Evolutionary conservation across 768 basidiomycete species (phyloP), one percentile per base, ranked within the genome.

Genomic region (Amanita polypyramis): DNA sequence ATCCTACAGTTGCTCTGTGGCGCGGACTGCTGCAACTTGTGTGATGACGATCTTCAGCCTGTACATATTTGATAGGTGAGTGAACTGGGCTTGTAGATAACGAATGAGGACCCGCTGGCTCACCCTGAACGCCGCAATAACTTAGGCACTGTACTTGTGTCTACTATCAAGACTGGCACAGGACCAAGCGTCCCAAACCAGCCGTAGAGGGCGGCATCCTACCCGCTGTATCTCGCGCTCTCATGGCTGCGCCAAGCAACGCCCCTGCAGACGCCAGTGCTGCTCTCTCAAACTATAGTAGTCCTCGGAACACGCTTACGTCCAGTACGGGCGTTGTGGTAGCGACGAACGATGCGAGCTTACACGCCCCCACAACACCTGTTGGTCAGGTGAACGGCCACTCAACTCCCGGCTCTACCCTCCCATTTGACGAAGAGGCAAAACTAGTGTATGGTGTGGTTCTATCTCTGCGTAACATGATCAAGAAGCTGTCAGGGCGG

Each of bases 391-490:
- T 68, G 14, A 57, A 63, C 0, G 56, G 62, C 20, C 55, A 68
- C n/a, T 32, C 58, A 27, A 52, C 58, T 20, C 67, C 72, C 3
- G 25, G 25, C 8, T 76, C 78, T 3, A 79, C 76, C 14, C 69
- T 99, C 15, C 72, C 95, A 5, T 98, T 99, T 56, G 96, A 99
- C 59, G 96, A 99, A 63, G 95, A 99, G 64, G 84, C 85, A 1
- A 99, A 99, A 61, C 75, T 99, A 52, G 94, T 99, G 0, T 99
- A 98, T 61, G 96, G 96, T 48, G 89, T 99, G 46, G 73, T 98
- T 11, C 70, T 97, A 36, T 93, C 90, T 5, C 61, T 99, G 56
- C 69, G 91, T 47, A 93, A 91, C 63, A 95, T 98, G 93, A 72
- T 95, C 60, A 95, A 82, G 72, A 98, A 96, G 64, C 65, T 99